Percentiles rank a stretch among this genome's conserved stretches.
Conservation (phyloP, 208 protist genomes). For the Tritrichomonas foetus region DNA sequence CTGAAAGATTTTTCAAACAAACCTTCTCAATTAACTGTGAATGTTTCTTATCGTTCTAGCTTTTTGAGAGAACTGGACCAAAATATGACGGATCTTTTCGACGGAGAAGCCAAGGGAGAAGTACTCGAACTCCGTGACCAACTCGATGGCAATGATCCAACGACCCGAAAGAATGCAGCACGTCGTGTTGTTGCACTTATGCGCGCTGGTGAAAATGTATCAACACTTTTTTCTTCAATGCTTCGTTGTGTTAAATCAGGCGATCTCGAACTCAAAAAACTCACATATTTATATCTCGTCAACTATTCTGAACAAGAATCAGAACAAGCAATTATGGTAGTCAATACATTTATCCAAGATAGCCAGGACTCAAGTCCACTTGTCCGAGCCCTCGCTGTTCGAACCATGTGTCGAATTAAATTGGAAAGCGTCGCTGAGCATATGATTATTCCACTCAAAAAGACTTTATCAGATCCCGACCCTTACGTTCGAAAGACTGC, state of each 20-base stretch:
- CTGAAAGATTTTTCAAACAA: too few relatives aligned
- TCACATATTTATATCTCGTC: conserved; percentile 2
- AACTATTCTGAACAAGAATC: conserved; percentile 15
- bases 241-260: background rate
- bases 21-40: too few relatives aligned
- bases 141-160: background rate
- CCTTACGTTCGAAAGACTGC: conserved; percentile 83
- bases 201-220: conserved; percentile 27
- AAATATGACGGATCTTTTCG: background rate
- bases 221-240: background rate
- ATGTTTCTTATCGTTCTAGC: background rate
- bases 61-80: background rate
- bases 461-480: background rate
- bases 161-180: background rate
- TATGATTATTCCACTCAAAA: conserved; percentile 38
- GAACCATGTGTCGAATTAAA: conserved; percentile 36
- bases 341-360: conserved; percentile 40
- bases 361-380: background rate
- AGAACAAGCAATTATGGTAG: conserved; percentile 42
- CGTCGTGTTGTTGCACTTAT: background rate
- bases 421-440: conserved; percentile 35
- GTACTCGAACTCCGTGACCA: background rate
- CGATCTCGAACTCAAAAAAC: conserved; percentile 41
- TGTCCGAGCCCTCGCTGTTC: background rate
- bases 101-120: background rate